Conservation (phyloP, 2,329 filamentous ascomycete species). For the Monilinia aucupariae region DNA sequence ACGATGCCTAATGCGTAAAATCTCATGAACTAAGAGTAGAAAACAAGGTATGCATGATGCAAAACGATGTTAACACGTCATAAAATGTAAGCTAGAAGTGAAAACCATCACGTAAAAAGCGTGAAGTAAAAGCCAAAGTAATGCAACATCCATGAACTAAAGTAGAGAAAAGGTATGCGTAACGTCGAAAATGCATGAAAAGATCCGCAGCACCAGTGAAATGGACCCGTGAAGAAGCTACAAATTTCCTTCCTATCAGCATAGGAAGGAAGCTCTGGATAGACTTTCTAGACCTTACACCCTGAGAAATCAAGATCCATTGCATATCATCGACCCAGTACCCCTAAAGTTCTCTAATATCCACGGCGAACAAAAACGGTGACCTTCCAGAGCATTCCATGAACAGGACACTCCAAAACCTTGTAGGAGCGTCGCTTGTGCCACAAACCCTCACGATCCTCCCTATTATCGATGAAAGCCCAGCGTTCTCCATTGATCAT, state of each 20-base stretch:
- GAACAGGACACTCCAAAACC: conserved; percentile 5
- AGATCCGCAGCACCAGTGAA: conserved; percentile 6
- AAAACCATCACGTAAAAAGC: no score
- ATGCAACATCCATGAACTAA: background rate
- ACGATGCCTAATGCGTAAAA: background rate
- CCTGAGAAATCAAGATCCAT: conserved; percentile 1
- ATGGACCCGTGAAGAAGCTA: background rate
- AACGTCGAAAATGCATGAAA: background rate
- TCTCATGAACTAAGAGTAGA: background rate
- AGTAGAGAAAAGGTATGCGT: background rate
- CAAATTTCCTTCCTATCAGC: background rate
- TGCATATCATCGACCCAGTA: background rate
- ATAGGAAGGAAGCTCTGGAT: background rate
- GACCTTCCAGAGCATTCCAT: conserved; percentile 7
- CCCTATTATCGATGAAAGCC: background rate
- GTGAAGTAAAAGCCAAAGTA: background rate
- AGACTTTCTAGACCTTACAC: background rate
- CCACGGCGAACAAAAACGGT: conserved; percentile 14
- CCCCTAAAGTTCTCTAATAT: background rate
- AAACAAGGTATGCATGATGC: background rate
- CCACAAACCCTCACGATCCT: conserved; percentile 3
- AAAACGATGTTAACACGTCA: background rate
- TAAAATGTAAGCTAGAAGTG: background rate
- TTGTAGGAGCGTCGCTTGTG: conserved; percentile 10
- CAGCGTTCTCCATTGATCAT: conserved; percentile 12